Evolutionary conservation across 2,329 filamentous ascomycete genomes (phyloP).

Genomic region (Exserohilum turcica): DNA sequence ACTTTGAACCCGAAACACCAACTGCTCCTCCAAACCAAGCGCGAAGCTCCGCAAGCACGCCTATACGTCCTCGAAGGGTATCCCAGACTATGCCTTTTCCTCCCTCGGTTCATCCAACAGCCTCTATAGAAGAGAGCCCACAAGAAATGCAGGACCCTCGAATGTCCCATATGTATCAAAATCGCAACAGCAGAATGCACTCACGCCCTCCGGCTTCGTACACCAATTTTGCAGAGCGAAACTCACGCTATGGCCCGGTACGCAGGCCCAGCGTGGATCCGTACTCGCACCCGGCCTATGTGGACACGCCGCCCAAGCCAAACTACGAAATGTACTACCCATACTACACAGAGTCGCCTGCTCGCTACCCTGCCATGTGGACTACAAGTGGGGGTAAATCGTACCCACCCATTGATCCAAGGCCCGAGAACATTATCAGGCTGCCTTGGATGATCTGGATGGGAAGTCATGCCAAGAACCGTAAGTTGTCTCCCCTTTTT

Average conservation of each 20-base stretch:
- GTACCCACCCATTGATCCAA: constrained; percentile 31
- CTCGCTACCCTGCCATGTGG: constrained; percentile 13
- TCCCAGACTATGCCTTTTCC: constrained; percentile 15
- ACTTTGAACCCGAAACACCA: constrained; percentile 20
- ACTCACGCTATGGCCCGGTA: constrained; percentile 20
- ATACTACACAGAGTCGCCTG: constrained; percentile 26
- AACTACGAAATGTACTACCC: constrained; percentile 30
- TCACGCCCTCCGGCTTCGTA: constrained; percentile 35
- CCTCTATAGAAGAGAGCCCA: constrained; percentile 37
- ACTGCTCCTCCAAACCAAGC: constrained; percentile 11
- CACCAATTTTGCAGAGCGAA: constrained; percentile 20
- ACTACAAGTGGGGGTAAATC: constrained; percentile 16
- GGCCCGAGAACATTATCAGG: constrained; percentile 46
- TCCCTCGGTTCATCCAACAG: constrained; percentile 10
- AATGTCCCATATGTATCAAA: constrained; percentile 27
- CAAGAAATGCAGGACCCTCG: constrained; percentile 35
- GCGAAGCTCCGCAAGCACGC: constrained; percentile 13
- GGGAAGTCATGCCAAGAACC: constrained; percentile 46
- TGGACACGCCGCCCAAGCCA: constrained; percentile 28
- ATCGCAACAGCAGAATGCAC: constrained; percentile 28
- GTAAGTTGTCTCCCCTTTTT: constrained; percentile 19
- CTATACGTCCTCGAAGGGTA: constrained; percentile 13
- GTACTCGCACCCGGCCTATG: constrained; percentile 19
- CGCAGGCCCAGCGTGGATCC: constrained; percentile 24
- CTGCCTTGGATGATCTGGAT: constrained; percentile 46